Base-by-base conservation (phyloP, 129 eudicot genomes). In the Kitagawia praeruptora region DNA sequence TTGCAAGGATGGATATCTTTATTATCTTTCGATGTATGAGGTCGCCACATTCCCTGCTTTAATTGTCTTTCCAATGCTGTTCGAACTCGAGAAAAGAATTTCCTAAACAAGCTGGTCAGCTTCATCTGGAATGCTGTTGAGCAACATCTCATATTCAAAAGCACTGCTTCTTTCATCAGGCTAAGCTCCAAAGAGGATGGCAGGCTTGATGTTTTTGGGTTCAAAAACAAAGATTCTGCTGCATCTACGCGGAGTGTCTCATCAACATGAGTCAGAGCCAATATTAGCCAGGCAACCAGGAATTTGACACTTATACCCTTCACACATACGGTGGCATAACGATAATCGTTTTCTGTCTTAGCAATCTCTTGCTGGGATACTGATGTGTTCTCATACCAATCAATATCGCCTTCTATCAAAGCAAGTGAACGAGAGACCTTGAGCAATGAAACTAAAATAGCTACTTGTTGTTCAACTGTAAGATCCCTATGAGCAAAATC, bases 111-210 rank as follows among this genome's bases (percentile, higher is more conserved):
- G 84, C 97, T 96, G 70, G 87, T 85, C 88, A 96, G 85, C 84
- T 96, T 96, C 99, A 96, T 96, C 85, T 89, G 97, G 64, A 96
- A 96, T 80, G 99, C 95, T 19, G 98, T 92, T 13, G 99, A 96
- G 70, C 87, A 89, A 79, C 95, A 90, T 80, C 99, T 90, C 98
- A 92, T 92, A 81, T 96, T 96, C 84, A 96, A 84, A 23, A 97
- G 97, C 75, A 96, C 84, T 58, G 99, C 92, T 85, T 85, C 85
- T 87, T 89, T 90, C 99, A 96, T 84, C 87, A 96, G 86, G 74
- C 87, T 88, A 72, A 96, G 91, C 80, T 96, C 99, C 86, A 96
- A 85, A 47, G 89, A 83, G 27, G 99, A 96, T 27, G 99, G 99
- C 63, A 96, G 79, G 78, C 98, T 96, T 38, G 98, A 86, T 45